Base-by-base conservation (phyloP, 2,329 filamentous ascomycete genomes). In the Emydomyces testavorans region DNA sequence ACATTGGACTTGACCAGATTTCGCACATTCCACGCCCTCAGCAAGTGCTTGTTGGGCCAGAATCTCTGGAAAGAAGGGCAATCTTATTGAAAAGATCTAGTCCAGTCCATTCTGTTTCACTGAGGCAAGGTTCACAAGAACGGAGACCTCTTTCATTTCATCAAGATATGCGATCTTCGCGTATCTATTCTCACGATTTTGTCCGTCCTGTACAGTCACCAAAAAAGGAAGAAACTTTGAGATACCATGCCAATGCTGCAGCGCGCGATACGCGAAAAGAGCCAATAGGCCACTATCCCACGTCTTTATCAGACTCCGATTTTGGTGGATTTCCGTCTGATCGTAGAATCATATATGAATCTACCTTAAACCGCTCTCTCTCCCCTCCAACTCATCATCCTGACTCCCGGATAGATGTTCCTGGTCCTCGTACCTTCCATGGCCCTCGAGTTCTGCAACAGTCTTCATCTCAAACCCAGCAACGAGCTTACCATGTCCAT, bases 111-210 rank as follows among this genome's bases (percentile, higher is more conserved):
- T 46, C 50, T 31, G 52, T 51, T 21, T 11, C 48, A 45, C 44
- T 56, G 28, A 39, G 51, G 28, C 52, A 58, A 46, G 54, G 54
- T 39, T 21, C 50, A 20, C 49, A 52, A 28, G 50, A 53, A 20
- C 57, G 54, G 37, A 59, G 58, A 36, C 44, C 44, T 10, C 20
- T 42, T 35, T 34, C 34, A 20, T 42, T 34, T 50, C 24, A 48
- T 31, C 36, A 48, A 48, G 47, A 48, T 37, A 38, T 45, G 32
- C 44, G 45, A 24, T 16, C 44, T 20, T 45, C 49, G 28, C 57
- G 56, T 24, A 54, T 61, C 28, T 64, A 67, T 54, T 62, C 63
- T 10, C 60, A 65, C 51, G 64, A 59, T 49, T 65, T 67, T 52
- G 58, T 65, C 48, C 62, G 62, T 47, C 57, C 58, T 29, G 52